Evolutionary conservation across 345 rosid genomes (phyloP).

Genomic region (Populus simonii): DNA sequence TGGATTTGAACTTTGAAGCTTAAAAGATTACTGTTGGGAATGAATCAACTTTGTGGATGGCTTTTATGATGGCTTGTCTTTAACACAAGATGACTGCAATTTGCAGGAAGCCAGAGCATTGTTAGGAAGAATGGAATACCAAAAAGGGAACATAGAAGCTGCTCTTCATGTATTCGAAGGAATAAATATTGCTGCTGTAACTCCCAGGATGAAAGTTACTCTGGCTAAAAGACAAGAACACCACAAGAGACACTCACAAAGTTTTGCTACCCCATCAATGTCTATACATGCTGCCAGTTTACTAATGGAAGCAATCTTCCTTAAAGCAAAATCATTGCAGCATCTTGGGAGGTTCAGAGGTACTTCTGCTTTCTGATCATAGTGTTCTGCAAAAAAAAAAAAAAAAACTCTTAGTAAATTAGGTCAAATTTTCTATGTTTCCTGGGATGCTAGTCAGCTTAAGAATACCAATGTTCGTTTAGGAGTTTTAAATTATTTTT

Average conservation of each 20-base stretch:
- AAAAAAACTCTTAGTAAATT: no score
- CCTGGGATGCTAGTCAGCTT: no score
- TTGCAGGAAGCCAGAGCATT: constrained; percentile 76
- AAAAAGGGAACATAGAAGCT: constrained; percentile 61
- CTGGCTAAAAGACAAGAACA: constrained; percentile 48
- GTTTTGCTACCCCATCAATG: constrained; percentile 43
- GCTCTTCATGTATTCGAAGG: constrained; percentile 75
- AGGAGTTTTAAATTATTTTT: no score
- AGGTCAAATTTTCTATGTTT: no score
- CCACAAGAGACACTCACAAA: constrained; percentile 43
- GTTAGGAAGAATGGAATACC: constrained; percentile 69
- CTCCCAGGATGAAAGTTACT: constrained; percentile 49
- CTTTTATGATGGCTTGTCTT: background rate
- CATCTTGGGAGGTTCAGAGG: constrained; percentile 60
- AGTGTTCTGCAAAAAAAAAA: no score
- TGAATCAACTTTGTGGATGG: background rate
- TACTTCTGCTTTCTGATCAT: constrained; percentile 11
- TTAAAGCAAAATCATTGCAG: constrained; percentile 64
- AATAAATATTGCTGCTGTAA: constrained; percentile 52
- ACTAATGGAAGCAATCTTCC: constrained; percentile 60
- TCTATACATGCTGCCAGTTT: constrained; percentile 64
- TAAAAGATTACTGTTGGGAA: background rate
- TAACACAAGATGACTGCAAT: background rate
- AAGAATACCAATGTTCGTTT: no score
- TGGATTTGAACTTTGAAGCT: background rate